Evolutionary conservation across 2,329 filamentous ascomycete genomes (phyloP).

Genomic region (Hymenoscyphus occultus): DNA sequence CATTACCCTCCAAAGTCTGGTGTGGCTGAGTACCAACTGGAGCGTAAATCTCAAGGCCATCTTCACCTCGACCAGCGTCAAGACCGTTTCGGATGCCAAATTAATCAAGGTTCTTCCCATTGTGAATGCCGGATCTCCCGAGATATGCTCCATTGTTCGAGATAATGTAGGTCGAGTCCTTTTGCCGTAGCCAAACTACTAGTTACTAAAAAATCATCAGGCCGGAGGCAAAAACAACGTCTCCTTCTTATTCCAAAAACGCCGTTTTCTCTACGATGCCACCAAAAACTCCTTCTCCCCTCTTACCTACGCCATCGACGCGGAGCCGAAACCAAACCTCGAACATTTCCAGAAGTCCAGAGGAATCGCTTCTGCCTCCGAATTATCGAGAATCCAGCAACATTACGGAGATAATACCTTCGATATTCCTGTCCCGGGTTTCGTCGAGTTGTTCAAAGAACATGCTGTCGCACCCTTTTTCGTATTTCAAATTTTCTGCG

Average conservation of each 20-base stretch:
- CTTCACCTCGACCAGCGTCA: slow-evolving; percentile 75
- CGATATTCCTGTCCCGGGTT: slow-evolving; percentile 95
- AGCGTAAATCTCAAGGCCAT: slow-evolving; percentile 80
- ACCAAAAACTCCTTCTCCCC: slow-evolving; percentile 74
- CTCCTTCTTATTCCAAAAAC: slow-evolving; percentile 97
- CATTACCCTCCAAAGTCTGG: slow-evolving; percentile 78
- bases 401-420: slow-evolving; percentile 97
- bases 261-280: slow-evolving; percentile 82
- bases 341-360: slow-evolving; percentile 74
- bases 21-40: slow-evolving; percentile 98
- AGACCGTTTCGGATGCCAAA: slow-evolving; percentile 67
- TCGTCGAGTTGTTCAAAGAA: slow-evolving; percentile 94
- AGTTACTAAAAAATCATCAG: slow-evolving; percentile 40
- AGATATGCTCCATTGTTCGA: slow-evolving; percentile 78
- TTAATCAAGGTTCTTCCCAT: slow-evolving; percentile 91
- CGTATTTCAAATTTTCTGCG: slow-evolving; percentile 98
- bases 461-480: slow-evolving; percentile 99
- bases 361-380: slow-evolving; percentile 70
- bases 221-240: slow-evolving; percentile 69
- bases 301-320: slow-evolving; percentile 78
- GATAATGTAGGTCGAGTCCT: slow-evolving; percentile 55
- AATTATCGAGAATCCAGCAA: slow-evolving; percentile 77
- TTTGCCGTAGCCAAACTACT: background rate
- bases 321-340: slow-evolving; percentile 77
- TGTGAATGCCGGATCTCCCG: slow-evolving; percentile 82